A percentile compares a stretch with the other conserved stretches of the same genome.
Evolutionary conservation across 1,284 basidiomycete species (phyloP).

Genomic region (Ceratobasidium sp.): DNA sequence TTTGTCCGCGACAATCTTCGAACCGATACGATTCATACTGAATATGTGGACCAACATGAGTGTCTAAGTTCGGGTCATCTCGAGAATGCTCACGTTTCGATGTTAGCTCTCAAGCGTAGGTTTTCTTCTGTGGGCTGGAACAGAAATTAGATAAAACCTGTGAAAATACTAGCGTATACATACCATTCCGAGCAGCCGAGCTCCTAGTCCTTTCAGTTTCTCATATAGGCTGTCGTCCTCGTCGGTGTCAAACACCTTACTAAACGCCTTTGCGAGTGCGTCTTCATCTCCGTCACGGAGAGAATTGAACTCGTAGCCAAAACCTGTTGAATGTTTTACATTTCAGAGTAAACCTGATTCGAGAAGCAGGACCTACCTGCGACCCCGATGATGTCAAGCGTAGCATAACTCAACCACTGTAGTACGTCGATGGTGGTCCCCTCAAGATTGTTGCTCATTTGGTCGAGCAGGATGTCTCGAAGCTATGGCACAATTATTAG

Average conservation of each 20-base stretch:
- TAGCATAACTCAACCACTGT: conserved; percentile 58
- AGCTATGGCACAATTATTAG: conserved; percentile 32
- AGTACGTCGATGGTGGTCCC: conserved; percentile 57
- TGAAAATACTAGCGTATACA: background rate
- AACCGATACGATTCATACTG: conserved; percentile 55
- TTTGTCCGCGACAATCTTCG: conserved; percentile 58
- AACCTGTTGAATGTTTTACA: background rate
- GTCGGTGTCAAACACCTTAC: conserved; percentile 51
- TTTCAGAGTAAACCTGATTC: background rate
- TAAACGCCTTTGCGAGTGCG: conserved; percentile 55
- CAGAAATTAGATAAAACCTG: background rate
- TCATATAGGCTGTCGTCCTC: background rate
- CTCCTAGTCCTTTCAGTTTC: conserved; percentile 2
- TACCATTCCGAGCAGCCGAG: conserved; percentile 28
- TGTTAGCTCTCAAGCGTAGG: conserved; percentile 8
- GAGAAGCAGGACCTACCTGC: conserved; percentile 54
- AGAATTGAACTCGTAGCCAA: conserved; percentile 52
- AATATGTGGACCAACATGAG: background rate
- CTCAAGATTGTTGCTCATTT: conserved; percentile 31
- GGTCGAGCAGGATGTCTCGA: conserved; percentile 45
- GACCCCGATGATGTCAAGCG: conserved; percentile 62
- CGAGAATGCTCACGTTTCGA: background rate
- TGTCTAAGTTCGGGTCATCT: background rate
- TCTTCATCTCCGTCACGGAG: conserved; percentile 51
- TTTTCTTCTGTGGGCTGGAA: conserved; percentile 50